Base-by-base conservation (phyloP, 202 grass and related monocot genomes). In the Schoenoplectus tabernaemontani region DNA sequence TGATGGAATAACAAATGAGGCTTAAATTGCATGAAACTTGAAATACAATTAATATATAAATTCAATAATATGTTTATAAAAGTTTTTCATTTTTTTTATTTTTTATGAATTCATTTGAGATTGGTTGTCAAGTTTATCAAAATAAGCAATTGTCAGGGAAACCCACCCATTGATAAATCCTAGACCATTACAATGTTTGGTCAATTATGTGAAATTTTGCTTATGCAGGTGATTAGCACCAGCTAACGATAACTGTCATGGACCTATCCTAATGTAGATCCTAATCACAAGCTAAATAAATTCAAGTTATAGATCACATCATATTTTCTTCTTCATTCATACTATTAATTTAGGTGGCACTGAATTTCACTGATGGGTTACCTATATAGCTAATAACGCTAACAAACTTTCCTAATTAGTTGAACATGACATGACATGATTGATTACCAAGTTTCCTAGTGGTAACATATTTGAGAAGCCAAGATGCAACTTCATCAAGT, bases 351-450 rank as follows among this genome's bases (percentile, higher is more conserved):
- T 61, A 79, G 77, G 77, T 64, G 38, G 57, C 9, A 79, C 56
- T 62, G 4, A 79, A 46, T 62, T 79, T 33, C 57, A 41, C 26
- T 79, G 37, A 61, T 64, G 77, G 37, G 56, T 8, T 22, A 58
- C 22, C 32, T 30, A 60, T 16, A 58, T 79, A 48, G 68, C 38
- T 79, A 59, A 79, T 79, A 43, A 19, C 39, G 3, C 17, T 61
- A 79, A 61, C 59, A 60, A 60, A 79, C 38, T 79, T 44, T 79
- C 59, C 43, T 26, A 17, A 34, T 79, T 61, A 64, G 77, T 79
- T 57, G 77, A 79, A 32, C 77, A 64, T 79, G 77, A 64, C 77
- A 48, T 79, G 64, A 64, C 42, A 46, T 61, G 77, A 79, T 79
- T 64, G 77, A 28, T 22, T 79, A 79, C 77, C 48, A 79, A 79